A percentile compares a stretch with the other conserved stretches of the same genome.
These are phyloP conservation scores for Lizanozyma gosingica DNA, from an alignment of 1,139 yeast genomes.

Conservation along the genomic window DNA sequence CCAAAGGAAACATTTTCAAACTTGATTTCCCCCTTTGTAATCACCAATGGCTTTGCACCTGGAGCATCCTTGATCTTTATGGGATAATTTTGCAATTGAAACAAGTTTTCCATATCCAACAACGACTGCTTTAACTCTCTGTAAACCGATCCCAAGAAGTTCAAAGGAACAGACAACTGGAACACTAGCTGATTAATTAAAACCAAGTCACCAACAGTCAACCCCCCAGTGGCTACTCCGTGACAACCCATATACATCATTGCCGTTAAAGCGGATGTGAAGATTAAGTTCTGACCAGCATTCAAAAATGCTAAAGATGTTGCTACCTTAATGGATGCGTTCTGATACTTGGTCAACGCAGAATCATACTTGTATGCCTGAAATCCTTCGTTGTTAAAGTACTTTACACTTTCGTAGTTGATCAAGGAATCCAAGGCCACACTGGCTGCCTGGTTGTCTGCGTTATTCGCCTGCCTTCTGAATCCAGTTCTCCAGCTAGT, in stretches of 20 bases:
- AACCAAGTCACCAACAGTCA: constrained; percentile 95
- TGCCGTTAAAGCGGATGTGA: constrained; percentile 84
- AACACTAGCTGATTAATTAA: constrained; percentile 91
- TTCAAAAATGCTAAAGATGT: constrained; percentile 86
- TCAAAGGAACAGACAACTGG: constrained; percentile 89
- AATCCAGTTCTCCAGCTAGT: constrained; percentile 96
- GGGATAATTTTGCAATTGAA: constrained; percentile 70
- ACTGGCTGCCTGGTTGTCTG: constrained; percentile 91
- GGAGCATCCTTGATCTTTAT: constrained; percentile 55
- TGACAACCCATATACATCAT: constrained; percentile 99
- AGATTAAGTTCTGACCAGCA: constrained; percentile 86
- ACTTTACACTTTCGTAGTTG: constrained; percentile 90
- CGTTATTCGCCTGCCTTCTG: constrained; percentile 83
- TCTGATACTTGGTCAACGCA: constrained; percentile 70
- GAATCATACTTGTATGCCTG: constrained; percentile 74
- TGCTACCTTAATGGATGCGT: constrained; percentile 80
- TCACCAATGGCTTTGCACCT: constrained; percentile 49
- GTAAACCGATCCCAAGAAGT: constrained; percentile 90
- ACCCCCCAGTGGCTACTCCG: constrained; percentile 73
- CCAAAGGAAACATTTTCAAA: constrained; percentile 94
- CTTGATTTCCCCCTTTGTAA: constrained; percentile 59
- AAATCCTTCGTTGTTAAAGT: constrained; percentile 79
- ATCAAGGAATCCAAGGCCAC: constrained; percentile 91
- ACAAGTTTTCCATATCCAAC: constrained; percentile 86
- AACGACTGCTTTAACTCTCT: constrained; percentile 89